These are phyloP conservation scores for Nectriaceae sp. DNA, from an alignment of 2,329 filamentous ascomycete genomes.

Conservation along the genomic window DNA sequence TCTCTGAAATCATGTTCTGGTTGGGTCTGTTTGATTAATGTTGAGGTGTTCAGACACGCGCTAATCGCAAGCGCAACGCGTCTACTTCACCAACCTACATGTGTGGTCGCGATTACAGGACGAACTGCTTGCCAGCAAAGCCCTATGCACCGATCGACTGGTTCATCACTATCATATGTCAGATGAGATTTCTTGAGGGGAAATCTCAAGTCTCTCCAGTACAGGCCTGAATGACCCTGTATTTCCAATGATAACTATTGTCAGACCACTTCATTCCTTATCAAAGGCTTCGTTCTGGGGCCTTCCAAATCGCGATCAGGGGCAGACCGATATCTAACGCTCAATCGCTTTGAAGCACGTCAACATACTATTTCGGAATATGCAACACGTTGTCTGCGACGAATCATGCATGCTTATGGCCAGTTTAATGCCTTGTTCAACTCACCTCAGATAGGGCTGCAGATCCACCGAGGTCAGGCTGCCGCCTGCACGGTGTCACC, in stretches of 20 bases:
- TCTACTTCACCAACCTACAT: not conserved
- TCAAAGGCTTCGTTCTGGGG: no score
- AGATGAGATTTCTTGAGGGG: not conserved
- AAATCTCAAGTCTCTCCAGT: no score
- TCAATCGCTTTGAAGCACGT: not conserved
- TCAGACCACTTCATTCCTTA: no score
- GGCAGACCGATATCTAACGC: not conserved
- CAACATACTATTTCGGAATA: not conserved
- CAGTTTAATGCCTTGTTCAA: not conserved
- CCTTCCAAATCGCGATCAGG: not conserved
- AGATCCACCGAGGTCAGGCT: constrained; percentile 1
- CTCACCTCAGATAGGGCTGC: constrained; percentile 3
- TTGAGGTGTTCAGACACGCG: not conserved
- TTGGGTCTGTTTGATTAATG: not conserved
- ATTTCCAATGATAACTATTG: no score
- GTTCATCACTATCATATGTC: not conserved
- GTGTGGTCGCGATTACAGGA: not conserved
- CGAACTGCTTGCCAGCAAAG: no score
- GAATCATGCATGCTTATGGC: not conserved
- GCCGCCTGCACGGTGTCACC: constrained; percentile 1
- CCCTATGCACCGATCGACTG: not conserved
- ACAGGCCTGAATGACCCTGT: no score
- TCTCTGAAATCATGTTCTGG: no score
- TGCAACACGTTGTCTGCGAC: constrained; percentile 3
- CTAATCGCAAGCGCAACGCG: not conserved